Percentiles rank a stretch among this genome's conserved stretches.
These are phyloP conservation scores for Graphilbum fragrans DNA, from an alignment of 2,329 filamentous ascomycete genomes.

Conservation along the genomic window DNA sequence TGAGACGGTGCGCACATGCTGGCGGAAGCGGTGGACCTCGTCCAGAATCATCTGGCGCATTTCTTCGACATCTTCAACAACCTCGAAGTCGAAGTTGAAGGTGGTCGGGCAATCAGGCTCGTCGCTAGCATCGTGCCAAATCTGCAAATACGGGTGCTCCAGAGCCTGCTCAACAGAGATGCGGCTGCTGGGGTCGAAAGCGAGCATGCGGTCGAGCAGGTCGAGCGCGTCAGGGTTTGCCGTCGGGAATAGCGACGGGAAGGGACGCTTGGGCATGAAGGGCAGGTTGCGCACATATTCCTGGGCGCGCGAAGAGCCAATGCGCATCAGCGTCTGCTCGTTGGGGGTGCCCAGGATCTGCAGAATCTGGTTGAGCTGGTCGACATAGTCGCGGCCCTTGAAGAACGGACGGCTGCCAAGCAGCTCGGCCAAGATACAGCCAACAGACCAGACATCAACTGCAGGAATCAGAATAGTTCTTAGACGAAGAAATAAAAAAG, in stretches of 20 bases:
- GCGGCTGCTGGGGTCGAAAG: conserved; percentile 87
- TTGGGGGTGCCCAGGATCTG: conserved; percentile 96
- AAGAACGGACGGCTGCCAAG: conserved; percentile 96
- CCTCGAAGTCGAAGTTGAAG: conserved; percentile 97
- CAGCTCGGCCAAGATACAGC: conserved; percentile 92
- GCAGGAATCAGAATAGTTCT: too few species aligned
- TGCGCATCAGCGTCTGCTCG: conserved; percentile 85
- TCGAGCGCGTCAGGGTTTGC: conserved; percentile 95
- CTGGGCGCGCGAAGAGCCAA: conserved; percentile 89
- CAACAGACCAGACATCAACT: conserved; percentile 99
- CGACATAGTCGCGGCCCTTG: conserved; percentile 97
- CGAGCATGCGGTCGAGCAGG: conserved; percentile 91
- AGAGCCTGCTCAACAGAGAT: conserved; percentile 92
- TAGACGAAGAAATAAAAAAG: conserved; percentile 2
- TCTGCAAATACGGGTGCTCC: conserved; percentile 90
- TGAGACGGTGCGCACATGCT: conserved; percentile 40
- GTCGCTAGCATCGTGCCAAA: conserved; percentile 97
- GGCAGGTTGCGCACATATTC: conserved; percentile 97
- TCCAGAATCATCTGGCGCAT: conserved; percentile 97
- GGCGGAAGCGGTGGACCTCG: conserved; percentile 83
- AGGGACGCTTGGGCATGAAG: conserved; percentile 87
- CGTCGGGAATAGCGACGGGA: conserved; percentile 78
- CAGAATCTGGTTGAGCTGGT: conserved; percentile 97
- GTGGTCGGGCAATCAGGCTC: conserved; percentile 87
- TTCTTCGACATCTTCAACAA: conserved; percentile 86